phyloP scores from a whole-genome alignment of 1,139 yeast species.

The Blastobotrys niveus region DNA sequence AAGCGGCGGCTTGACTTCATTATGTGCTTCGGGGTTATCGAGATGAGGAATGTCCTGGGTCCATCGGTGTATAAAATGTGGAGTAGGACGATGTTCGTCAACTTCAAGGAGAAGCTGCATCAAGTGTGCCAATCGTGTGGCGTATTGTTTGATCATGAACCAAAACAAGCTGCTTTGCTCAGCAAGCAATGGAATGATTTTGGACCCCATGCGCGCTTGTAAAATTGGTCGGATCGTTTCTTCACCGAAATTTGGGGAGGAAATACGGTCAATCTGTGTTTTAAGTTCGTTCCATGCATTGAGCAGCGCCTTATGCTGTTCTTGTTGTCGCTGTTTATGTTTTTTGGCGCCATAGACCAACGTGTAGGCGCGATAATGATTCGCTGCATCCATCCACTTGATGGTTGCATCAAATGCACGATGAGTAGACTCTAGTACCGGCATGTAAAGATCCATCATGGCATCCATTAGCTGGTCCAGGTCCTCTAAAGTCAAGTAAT shows the following conservation, averaged over 20 bases:
- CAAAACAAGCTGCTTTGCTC: slow-evolving; percentile 22
- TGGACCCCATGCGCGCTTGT: background rate
- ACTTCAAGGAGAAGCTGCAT: slow-evolving; percentile 14
- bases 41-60: slow-evolving; percentile 4
- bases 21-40: slow-evolving; percentile 5
- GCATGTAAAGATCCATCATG: slow-evolving; percentile 17
- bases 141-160: slow-evolving; percentile 15
- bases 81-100: slow-evolving; percentile 22
- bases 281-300: background rate
- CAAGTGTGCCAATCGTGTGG: slow-evolving; percentile 6
- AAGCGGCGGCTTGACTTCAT: slow-evolving; percentile 11
- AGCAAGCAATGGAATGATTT: slow-evolving; percentile 13
- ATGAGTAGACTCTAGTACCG: slow-evolving; percentile 15
- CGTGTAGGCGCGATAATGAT: slow-evolving; percentile 18
- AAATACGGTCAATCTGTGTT: background rate
- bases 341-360: background rate
- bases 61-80: slow-evolving; percentile 15
- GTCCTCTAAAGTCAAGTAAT: slow-evolving; percentile 18
- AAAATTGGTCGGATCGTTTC: background rate
- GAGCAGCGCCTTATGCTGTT: background rate
- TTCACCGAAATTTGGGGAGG: background rate
- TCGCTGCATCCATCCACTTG: slow-evolving; percentile 25
- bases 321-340: slow-evolving; percentile 2
- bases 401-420: slow-evolving; percentile 16
- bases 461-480: slow-evolving; percentile 21